A percentile compares a stretch with the other conserved stretches of the same genome.
Evolutionary conservation across 2,329 filamentous ascomycete genomes (phyloP).

Genomic region (Xylaria polymorpha): DNA sequence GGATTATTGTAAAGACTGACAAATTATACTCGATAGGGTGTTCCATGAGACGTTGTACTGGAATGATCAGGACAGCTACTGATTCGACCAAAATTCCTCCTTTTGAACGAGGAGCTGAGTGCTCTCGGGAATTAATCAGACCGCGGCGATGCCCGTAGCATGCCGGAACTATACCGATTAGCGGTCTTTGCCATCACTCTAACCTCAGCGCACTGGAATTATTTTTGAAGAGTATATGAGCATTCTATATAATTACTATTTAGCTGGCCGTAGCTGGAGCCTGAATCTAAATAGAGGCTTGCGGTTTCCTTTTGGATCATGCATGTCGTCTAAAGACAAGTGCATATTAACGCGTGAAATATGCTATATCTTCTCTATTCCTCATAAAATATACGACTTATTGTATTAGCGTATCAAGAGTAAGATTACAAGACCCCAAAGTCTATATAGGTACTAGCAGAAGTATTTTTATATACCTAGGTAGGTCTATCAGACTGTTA

Average conservation of each 20-base stretch:
- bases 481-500: background rate
- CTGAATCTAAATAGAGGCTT: background rate
- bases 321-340: background rate
- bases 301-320: background rate
- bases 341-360: background rate
- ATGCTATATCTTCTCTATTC: background rate
- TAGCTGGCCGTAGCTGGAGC: background rate
- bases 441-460: too few relatives aligned
- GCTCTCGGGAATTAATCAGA: background rate
- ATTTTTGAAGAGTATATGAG: background rate
- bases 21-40: slow-evolving; percentile 40
- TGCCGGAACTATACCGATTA: too few relatives aligned
- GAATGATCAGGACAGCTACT: slow-evolving; percentile 62
- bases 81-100: slow-evolving; percentile 1
- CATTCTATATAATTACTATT: background rate
- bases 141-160: background rate
- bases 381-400: background rate
- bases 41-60: slow-evolving; percentile 63
- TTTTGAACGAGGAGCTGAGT: background rate
- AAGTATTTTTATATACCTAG: background rate
- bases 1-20: slow-evolving; percentile 6
- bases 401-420: background rate
- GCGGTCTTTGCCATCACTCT: too few relatives aligned
- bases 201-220: too few relatives aligned
- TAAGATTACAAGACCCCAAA: background rate